Percentiles rank a stretch among this genome's conserved stretches.
These are phyloP conservation scores for Chlorella sp. DNA, from an alignment of 139 green algal genomes.

Conservation along the genomic window DNA sequence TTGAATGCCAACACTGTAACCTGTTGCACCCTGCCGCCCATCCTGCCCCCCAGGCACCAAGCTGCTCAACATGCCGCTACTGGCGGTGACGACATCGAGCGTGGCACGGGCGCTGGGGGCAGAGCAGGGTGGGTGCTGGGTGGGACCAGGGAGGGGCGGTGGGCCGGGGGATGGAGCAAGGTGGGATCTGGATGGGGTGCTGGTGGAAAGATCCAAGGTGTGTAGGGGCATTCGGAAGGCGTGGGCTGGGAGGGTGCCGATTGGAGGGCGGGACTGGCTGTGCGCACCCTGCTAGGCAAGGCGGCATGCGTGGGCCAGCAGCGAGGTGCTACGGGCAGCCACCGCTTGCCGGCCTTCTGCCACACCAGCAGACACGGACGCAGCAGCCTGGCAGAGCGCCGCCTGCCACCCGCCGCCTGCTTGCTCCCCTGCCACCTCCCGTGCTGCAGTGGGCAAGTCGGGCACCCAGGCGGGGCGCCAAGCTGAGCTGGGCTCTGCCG, in stretches of 20 bases:
- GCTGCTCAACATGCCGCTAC: constrained; percentile 72
- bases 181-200: neutral
- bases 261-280: neutral
- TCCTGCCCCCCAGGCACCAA: constrained; percentile 54
- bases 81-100: constrained; percentile 74
- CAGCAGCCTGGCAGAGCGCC: neutral
- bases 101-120: constrained; percentile 64
- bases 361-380: neutral
- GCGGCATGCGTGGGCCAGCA: too few relatives aligned
- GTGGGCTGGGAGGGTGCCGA: neutral
- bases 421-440: neutral
- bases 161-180: too few relatives aligned
- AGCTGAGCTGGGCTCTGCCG: constrained; percentile 21
- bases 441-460: neutral
- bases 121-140: constrained; percentile 21
- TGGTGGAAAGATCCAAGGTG: neutral
- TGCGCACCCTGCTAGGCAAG: neutral
- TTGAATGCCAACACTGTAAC: too few relatives aligned
- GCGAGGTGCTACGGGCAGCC: too few relatives aligned
- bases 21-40: too few relatives aligned
- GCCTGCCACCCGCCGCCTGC: neutral
- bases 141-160: too few relatives aligned
- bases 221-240: neutral
- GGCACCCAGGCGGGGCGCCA: neutral
- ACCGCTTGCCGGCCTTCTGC: too few relatives aligned